phyloP scores from a whole-genome alignment of 2,329 filamentous ascomycete genomes.

The Aspergillus fischeri region DNA sequence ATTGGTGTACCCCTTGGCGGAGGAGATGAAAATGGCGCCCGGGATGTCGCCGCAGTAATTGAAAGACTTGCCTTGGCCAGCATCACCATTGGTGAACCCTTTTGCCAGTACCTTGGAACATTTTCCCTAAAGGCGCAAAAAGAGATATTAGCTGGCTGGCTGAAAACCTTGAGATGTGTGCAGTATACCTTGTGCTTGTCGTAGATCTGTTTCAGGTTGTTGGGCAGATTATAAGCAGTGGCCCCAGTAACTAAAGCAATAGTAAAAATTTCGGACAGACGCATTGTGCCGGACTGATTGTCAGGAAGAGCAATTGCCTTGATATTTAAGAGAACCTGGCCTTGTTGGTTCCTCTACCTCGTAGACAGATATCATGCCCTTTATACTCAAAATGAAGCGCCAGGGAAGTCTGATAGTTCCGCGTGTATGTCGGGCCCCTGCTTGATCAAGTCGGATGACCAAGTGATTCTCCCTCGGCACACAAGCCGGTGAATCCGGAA shows the following conservation, averaged over 20 bases:
- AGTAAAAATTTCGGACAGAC: not conserved
- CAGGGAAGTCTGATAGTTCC: not conserved
- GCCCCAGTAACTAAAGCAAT: not conserved
- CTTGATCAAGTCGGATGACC: not conserved
- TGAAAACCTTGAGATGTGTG: not conserved
- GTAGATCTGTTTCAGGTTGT: conserved; percentile 17
- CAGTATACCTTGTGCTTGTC: conserved; percentile 14
- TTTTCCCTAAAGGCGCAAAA: not conserved
- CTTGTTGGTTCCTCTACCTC: not conserved
- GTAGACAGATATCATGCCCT: not conserved
- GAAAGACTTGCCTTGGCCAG: conserved; percentile 8
- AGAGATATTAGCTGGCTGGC: not conserved
- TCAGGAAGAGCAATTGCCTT: not conserved
- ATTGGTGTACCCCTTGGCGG: conserved; percentile 43
- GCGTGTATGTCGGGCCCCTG: not conserved
- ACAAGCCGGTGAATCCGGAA: not conserved
- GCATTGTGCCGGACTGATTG: not conserved
- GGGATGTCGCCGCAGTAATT: conserved; percentile 49
- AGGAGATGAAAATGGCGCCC: conserved; percentile 48
- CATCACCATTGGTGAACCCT: conserved; percentile 18
- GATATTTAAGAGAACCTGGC: not conserved
- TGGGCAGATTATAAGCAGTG: conserved; percentile 13
- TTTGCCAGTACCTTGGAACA: conserved; percentile 16
- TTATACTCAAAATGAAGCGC: not conserved
- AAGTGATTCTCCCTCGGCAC: not conserved